Evolutionary conservation across 768 basidiomycete species (phyloP), one percentile per base, ranked within the genome.

Genomic region (Terana coerulea): DNA sequence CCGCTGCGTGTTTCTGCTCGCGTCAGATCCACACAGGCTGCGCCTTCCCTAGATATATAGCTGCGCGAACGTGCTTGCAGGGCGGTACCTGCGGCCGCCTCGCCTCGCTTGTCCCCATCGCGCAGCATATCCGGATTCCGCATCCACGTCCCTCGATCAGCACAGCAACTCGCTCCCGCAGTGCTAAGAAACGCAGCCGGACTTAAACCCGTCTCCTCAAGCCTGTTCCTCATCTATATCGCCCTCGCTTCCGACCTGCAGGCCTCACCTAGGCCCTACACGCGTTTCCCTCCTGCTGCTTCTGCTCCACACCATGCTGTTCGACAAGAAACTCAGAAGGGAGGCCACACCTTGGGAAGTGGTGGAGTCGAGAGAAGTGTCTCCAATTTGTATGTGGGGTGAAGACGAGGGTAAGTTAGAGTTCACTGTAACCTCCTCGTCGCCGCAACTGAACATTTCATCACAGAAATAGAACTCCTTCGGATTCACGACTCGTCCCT

Each of bases 271-370:
- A 10, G 33, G 33, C 33, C 15, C 35, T 19, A 28, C 35, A 36
- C 47, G 33, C 31, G 12, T 53, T 40, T 59, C 57, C 39, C 52
- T 31, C 24, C 61, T 49, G 59, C 58, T 52, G 59, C 54, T 54
- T 33, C 59, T 64, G 22, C 48, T 42, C 43, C 55, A 55, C 42
- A 37, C 47, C 48, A 67, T 68, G 64, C 69, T 69, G 55, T 77
- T 85, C 58, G 30, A 21, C 28, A 55, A 40, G 29, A 41, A 51
- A 15, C 75, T 79, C 54, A 75, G 80, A 53, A 78, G 74, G 55
- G 55, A 59, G 26, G 79, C 84, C 61, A 69, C 69, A 8, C 79
- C 86, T 31, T 91, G 88, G 88, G 88, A 91, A 69, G 87, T 90
- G 35, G 83, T 89, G 25, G 81, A 82, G 52, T 80, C 74, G 61